Conservation (phyloP, 140 eudicot species). For the Anethum foeniculum region DNA sequence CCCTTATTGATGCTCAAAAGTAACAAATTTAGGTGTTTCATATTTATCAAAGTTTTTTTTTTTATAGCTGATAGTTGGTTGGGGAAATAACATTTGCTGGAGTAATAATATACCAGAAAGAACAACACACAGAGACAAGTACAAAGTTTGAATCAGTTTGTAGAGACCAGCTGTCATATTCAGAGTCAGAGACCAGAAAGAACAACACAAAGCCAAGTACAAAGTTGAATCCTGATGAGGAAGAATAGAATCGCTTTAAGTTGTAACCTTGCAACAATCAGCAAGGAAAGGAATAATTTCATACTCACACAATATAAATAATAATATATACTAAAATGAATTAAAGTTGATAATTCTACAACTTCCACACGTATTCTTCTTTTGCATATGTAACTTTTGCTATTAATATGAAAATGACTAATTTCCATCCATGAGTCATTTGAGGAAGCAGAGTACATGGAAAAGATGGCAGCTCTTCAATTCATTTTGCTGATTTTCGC, state of each 20-base stretch:
- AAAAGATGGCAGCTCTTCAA: constrained; percentile 15
- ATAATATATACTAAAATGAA: not conserved
- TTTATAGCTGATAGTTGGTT: too few species aligned
- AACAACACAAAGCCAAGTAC: not conserved
- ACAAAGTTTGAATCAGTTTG: too few species aligned
- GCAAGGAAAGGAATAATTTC: constrained; percentile 14
- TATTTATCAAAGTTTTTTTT: too few species aligned
- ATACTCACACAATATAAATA: not conserved
- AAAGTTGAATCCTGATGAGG: constrained; percentile 12
- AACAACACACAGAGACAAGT: too few species aligned
- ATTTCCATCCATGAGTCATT: not conserved
- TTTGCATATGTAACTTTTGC: constrained; percentile 9
- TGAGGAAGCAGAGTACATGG: not conserved
- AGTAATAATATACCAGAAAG: too few species aligned
- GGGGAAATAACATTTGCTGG: too few species aligned
- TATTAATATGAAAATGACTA: constrained; percentile 1
- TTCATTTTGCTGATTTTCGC: constrained; percentile 22
- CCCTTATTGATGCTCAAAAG: too few species aligned
- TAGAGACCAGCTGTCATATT: too few species aligned
- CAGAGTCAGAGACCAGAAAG: not conserved
- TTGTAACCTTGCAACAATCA: constrained; percentile 28
- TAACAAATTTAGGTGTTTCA: too few species aligned
- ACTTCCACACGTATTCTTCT: constrained; percentile 24
- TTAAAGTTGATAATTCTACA: not conserved
- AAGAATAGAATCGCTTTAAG: constrained; percentile 30